phyloP scores from a whole-genome alignment of 768 basidiomycete species.

The Lactarius trivialis region DNA sequence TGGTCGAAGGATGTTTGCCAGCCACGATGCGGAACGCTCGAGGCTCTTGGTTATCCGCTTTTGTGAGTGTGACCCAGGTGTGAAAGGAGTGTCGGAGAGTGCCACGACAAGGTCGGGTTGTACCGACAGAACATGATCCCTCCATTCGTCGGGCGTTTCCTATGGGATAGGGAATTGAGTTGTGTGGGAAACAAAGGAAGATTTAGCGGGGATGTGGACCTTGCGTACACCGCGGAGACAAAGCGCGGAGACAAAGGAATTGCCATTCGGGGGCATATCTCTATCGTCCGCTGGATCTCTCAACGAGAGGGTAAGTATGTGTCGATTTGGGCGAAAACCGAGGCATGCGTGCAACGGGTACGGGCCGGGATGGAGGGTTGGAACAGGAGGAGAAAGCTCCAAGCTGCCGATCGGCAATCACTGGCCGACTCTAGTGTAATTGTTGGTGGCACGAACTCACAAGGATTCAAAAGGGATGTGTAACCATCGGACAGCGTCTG shows the following conservation, averaged over 20 bases:
- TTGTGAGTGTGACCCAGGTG: slow-evolving; percentile 61
- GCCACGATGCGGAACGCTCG: slow-evolving; percentile 62
- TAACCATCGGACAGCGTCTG: slow-evolving; percentile 51
- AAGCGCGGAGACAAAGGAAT: slow-evolving; percentile 45
- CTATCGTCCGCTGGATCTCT: slow-evolving; percentile 59
- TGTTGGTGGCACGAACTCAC: slow-evolving; percentile 37
- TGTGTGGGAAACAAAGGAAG: not conserved
- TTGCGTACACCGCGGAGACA: slow-evolving; percentile 67
- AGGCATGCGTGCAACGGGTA: slow-evolving; percentile 61
- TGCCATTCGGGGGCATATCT: slow-evolving; percentile 71
- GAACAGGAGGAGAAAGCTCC: slow-evolving; percentile 60
- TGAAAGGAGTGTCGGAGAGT: slow-evolving; percentile 63
- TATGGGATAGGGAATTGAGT: slow-evolving; percentile 27
- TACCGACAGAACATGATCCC: slow-evolving; percentile 42
- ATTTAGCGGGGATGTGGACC: slow-evolving; percentile 35
- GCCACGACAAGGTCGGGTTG: slow-evolving; percentile 68
- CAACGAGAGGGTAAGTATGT: slow-evolving; percentile 53
- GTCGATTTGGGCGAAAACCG: slow-evolving; percentile 42
- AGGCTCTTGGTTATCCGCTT: slow-evolving; percentile 72
- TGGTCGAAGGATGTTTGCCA: slow-evolving; percentile 44
- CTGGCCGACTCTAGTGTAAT: not conserved
- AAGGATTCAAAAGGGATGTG: slow-evolving; percentile 77
- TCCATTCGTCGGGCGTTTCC: slow-evolving; percentile 54
- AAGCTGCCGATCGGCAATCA: slow-evolving; percentile 37
- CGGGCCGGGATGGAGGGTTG: slow-evolving; percentile 47